A percentile compares a stretch with the other conserved stretches of the same genome.
phyloP scores from a whole-genome alignment of 176 grass and related monocot genomes.

The Themeda triandra region DNA sequence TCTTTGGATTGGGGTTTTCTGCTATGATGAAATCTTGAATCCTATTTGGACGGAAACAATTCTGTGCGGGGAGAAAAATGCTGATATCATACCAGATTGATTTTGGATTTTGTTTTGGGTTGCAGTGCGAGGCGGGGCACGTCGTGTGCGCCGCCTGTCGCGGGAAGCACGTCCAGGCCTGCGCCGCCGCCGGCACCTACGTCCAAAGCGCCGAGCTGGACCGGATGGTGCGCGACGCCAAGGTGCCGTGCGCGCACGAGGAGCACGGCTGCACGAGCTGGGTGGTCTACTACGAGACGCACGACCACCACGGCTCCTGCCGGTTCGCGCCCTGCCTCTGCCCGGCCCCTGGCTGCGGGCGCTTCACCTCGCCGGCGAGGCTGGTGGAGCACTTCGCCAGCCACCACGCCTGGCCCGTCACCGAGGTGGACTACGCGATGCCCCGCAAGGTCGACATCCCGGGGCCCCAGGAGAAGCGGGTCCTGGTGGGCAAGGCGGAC shows the following conservation, averaged over 20 bases:
- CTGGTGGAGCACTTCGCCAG: conserved; percentile 6
- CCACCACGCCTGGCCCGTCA: conserved; percentile 3
- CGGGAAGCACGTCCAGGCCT: neutral
- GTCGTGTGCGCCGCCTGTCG: neutral
- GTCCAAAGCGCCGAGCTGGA: neutral
- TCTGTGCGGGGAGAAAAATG: too few species aligned
- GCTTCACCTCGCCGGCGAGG: neutral
- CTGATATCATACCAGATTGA: too few species aligned
- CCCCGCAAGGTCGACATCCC: neutral
- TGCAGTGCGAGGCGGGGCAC: too few species aligned
- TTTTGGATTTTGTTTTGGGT: too few species aligned
- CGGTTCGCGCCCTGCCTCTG: conserved; percentile 29
- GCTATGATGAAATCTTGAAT: too few species aligned
- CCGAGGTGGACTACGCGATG: conserved; percentile 9
- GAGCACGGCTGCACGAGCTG: neutral
- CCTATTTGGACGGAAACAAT: too few species aligned
- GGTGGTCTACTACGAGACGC: neutral
- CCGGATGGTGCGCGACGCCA: neutral
- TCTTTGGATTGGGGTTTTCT: too few species aligned
- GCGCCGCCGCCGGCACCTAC: neutral
- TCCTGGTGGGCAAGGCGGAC: conserved; percentile 14
- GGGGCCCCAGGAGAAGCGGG: neutral
- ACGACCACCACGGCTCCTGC: conserved; percentile 22
- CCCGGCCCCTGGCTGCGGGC: conserved; percentile 18
- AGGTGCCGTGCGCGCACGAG: conserved; percentile 9